A percentile compares a stretch with the other conserved stretches of the same genome.
Evolutionary conservation across 345 rosid species (phyloP).

Genomic region (Barbarea vulgaris): DNA sequence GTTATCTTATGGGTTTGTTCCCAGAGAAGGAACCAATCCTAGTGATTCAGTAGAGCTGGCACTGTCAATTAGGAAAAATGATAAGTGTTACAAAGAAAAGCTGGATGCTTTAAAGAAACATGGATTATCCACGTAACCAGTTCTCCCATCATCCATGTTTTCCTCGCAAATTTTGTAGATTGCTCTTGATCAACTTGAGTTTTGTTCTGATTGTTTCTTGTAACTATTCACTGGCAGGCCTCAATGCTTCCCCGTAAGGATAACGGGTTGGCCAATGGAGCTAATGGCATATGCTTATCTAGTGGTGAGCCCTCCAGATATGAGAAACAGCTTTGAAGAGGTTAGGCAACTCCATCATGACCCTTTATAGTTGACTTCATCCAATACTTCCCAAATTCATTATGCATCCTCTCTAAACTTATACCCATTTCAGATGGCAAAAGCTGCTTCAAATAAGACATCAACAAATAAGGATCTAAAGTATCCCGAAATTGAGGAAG

Average conservation of each 20-base stretch:
- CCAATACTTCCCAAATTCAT: not conserved
- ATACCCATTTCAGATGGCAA: slow-evolving; percentile 70
- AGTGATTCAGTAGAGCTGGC: slow-evolving; percentile 86
- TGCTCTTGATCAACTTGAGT: slow-evolving; percentile 1
- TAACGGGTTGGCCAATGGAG: slow-evolving; percentile 95
- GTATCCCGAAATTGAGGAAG: slow-evolving; percentile 78
- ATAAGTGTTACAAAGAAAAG: slow-evolving; percentile 78
- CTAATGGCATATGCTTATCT: slow-evolving; percentile 88
- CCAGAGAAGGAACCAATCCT: slow-evolving; percentile 90
- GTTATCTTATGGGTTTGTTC: slow-evolving; percentile 92
- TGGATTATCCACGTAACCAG: slow-evolving; percentile 71
- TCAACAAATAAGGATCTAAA: slow-evolving; percentile 55
- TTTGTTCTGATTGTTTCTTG: not conserved
- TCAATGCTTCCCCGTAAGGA: slow-evolving; percentile 76
- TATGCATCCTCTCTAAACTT: slow-evolving; percentile 2
- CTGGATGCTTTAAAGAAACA: slow-evolving; percentile 74
- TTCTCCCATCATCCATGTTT: slow-evolving; percentile 9
- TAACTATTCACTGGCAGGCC: slow-evolving; percentile 50
- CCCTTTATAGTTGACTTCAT: not conserved
- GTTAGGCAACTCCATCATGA: slow-evolving; percentile 44
- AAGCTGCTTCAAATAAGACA: slow-evolving; percentile 80
- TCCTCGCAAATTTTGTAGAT: not conserved
- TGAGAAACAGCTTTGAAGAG: slow-evolving; percentile 80
- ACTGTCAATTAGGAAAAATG: slow-evolving; percentile 70
- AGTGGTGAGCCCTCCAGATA: slow-evolving; percentile 83